Base-by-base conservation (phyloP, 345 rosid genomes). In the Microcos paniculata region DNA sequence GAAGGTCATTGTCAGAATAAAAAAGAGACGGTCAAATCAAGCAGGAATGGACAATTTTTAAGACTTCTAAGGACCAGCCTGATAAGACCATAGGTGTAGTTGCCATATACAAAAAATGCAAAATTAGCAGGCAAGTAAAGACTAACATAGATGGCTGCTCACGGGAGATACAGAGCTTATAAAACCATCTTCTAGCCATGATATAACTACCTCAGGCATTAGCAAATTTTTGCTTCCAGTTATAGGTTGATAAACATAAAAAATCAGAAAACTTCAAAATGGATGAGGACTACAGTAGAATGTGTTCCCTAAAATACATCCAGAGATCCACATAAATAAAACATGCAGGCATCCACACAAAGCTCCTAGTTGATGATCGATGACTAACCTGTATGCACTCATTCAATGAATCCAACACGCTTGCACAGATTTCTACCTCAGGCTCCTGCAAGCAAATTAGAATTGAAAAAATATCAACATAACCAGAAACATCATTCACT, bases 391-490 rank as follows among this genome's bases (percentile, higher is more conserved):
- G 91, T 70, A 90, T 62, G 80, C 92, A 88, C 77, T 88, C 94
- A 69, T 87, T 90, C 71, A 90, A 72, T 31, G 94, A 79, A 79
- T 85, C 92, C 90, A 90, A 80, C 91, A 88, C 79, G 77, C 79
- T 88, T 65, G 90, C 90, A 81, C 94, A 87, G 55, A 90, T 90
- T 79, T 90, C 92, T 52, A 88, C 83, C 72, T 88, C 91, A 43
- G 91, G 92, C 79, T 90, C 94, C 94, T 90, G 86, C 74, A 84
- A 67, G 42, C 55, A 63, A 58, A 55, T 78, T 70, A 63, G 56
- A 21, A 62, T 70, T 64, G 23, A 64, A 46, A 74, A 76, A 38
- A 57, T 11, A 7, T 42, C 78, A 82, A 75, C 43, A 48, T n/a
- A 64, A 73, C n/a, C 28, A 11, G 28, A 12, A 21, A 55, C 3